Conservation (phyloP, 805 yeast species). For the Candida railenensis region DNA sequence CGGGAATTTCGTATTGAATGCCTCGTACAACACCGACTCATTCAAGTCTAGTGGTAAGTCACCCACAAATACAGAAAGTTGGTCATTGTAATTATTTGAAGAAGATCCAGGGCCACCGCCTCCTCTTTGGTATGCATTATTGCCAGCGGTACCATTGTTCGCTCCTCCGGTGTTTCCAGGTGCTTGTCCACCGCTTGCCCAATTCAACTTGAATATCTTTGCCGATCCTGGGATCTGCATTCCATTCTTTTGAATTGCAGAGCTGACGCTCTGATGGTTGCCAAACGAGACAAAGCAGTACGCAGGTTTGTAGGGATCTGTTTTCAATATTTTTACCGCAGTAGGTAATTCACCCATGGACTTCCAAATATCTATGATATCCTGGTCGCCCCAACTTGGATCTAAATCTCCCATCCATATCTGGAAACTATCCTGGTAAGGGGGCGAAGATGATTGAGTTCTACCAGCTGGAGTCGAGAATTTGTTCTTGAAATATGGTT, state of each 20-base stretch:
- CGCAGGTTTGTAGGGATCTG: conserved; percentile 44
- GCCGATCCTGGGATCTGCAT: conserved; percentile 65
- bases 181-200: conserved; percentile 62
- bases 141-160: conserved; percentile 9
- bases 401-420: conserved; percentile 93
- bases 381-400: conserved; percentile 75
- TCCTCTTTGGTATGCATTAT: conserved; percentile 1
- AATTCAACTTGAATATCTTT: conserved; percentile 65
- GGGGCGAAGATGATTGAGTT: not conserved
- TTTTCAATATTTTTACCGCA: conserved; percentile 66
- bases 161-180: conserved; percentile 7
- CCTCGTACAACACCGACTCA: conserved; percentile 61
- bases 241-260: conserved; percentile 70
- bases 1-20: conserved; percentile 67
- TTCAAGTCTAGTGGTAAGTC: conserved; percentile 74
- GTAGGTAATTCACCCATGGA: conserved; percentile 60
- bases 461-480: not conserved
- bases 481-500: not conserved
- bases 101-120: not conserved
- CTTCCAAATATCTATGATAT: conserved; percentile 68
- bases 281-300: conserved; percentile 84
- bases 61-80: conserved; percentile 78
- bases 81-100: conserved; percentile 7
- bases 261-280: conserved; percentile 55
- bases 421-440: conserved; percentile 24